Evolutionary conservation across 306 rosid genomes (phyloP).

Genomic region (Rosa persica): DNA sequence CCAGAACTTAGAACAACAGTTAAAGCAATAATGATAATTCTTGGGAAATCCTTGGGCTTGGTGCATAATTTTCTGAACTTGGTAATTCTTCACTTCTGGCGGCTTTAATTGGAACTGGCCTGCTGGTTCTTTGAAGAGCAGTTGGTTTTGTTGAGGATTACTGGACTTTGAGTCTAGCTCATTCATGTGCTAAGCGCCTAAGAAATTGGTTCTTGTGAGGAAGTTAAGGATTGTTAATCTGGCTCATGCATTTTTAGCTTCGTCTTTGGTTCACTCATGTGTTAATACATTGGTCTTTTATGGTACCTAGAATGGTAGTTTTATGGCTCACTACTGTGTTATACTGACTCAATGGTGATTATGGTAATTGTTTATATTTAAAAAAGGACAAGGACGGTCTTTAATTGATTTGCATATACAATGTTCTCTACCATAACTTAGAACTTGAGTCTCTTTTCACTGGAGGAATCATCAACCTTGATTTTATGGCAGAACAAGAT

Average conservation of each 20-base stretch:
- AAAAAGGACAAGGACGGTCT: conserved; percentile 21
- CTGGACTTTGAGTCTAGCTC: not conserved
- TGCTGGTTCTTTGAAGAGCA: not conserved
- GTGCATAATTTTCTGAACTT: not conserved
- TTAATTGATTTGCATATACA: conserved; percentile 17
- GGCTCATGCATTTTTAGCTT: not conserved
- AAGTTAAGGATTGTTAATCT: not conserved
- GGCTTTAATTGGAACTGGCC: not conserved
- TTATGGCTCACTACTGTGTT: not conserved
- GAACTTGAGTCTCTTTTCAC: conserved; percentile 33
- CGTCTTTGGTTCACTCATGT: conserved; percentile 6
- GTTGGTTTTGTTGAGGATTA: not conserved
- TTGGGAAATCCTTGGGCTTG: not conserved
- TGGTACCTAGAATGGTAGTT: not conserved
- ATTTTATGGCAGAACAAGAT: conserved; percentile 77
- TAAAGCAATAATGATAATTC: not conserved
- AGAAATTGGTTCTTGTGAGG: not conserved
- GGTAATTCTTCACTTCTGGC: not conserved
- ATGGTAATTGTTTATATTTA: not conserved
- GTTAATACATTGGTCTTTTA: not conserved
- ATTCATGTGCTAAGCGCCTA: not conserved
- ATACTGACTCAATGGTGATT: not conserved
- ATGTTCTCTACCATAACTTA: conserved; percentile 20
- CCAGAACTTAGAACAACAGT: not conserved
- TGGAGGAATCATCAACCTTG: conserved; percentile 36